Conservation (phyloP, 352 stramenopile genomes). For the Elongisporangium senticosum region DNA sequence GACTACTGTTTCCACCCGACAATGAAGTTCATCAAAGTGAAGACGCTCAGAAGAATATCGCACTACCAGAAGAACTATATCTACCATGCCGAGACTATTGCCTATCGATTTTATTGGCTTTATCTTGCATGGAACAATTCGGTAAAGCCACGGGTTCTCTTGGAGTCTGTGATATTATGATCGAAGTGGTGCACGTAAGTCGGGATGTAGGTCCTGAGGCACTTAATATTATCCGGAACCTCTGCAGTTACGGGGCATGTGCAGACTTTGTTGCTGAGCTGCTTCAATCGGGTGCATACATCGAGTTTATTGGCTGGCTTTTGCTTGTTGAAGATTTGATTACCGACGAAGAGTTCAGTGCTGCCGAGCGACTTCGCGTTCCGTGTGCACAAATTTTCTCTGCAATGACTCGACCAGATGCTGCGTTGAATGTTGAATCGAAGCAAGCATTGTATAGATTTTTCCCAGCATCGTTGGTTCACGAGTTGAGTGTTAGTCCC, state of each 20-base stretch:
- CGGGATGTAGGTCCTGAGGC: slow-evolving; percentile 44
- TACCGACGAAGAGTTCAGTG: slow-evolving; percentile 53
- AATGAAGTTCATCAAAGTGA: slow-evolving; percentile 72
- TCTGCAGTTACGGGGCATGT: slow-evolving; percentile 44
- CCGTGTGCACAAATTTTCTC: slow-evolving; percentile 58
- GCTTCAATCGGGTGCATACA: slow-evolving; percentile 61
- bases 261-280: slow-evolving; percentile 51
- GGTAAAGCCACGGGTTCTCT: slow-evolving; percentile 38
- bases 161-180: slow-evolving; percentile 73
- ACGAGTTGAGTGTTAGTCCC: slow-evolving; percentile 45
- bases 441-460: slow-evolving; percentile 55
- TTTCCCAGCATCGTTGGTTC: slow-evolving; percentile 59
- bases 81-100: slow-evolving; percentile 55
- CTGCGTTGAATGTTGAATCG: slow-evolving; percentile 42
- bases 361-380: slow-evolving; percentile 45
- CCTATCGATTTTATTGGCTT: slow-evolving; percentile 41
- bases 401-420: slow-evolving; percentile 45
- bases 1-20: slow-evolving; percentile 65
- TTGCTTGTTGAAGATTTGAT: slow-evolving; percentile 58
- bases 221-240: slow-evolving; percentile 60
- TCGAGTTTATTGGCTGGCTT: slow-evolving; percentile 79
- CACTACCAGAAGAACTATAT: slow-evolving; percentile 57
- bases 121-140: slow-evolving; percentile 58
- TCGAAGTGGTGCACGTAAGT: slow-evolving; percentile 65
- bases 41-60: slow-evolving; percentile 39